phyloP scores from a whole-genome alignment of 1,284 basidiomycete species.

The Sporisorium reilianum region DNA sequence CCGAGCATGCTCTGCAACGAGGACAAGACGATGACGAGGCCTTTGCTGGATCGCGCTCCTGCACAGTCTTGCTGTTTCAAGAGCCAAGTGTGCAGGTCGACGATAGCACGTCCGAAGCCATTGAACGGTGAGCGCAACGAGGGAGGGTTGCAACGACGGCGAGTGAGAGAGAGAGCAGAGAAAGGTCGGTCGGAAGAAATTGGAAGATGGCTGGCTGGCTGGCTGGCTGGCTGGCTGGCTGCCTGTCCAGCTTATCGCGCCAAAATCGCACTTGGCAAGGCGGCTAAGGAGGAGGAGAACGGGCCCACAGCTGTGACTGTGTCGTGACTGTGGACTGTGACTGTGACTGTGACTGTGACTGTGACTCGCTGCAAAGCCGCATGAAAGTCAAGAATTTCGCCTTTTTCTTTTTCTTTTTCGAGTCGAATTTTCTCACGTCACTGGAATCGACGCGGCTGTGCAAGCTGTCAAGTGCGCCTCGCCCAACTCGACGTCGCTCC shows the following conservation, averaged over 20 bases:
- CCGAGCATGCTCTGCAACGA: not conserved
- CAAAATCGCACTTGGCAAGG: no score
- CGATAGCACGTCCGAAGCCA: constrained; percentile 24
- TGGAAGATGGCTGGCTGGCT: no score
- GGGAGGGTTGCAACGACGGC: not conserved
- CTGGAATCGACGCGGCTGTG: not conserved
- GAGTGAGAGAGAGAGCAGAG: not conserved
- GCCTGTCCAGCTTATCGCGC: constrained; percentile 14
- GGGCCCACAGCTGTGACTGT: no score
- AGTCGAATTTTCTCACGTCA: not conserved
- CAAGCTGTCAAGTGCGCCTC: constrained; percentile 5
- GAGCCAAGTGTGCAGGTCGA: constrained; percentile 41
- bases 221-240: not conserved
- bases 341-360: no score
- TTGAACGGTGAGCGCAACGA: not conserved
- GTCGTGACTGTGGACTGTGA: no score
- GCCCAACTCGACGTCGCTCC: constrained; percentile 21
- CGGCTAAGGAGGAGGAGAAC: no score
- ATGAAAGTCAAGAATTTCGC: not conserved
- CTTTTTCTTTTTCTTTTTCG: not conserved
- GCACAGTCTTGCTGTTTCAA: constrained; percentile 22
- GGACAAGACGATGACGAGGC: constrained; percentile 4
- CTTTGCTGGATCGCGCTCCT: constrained; percentile 6
- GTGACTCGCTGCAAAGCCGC: no score
- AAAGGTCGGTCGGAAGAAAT: constrained; percentile 11